These are phyloP conservation scores for Phenoliferia sp. DNA, from an alignment of 1,284 basidiomycete species.

Conservation along the genomic window DNA sequence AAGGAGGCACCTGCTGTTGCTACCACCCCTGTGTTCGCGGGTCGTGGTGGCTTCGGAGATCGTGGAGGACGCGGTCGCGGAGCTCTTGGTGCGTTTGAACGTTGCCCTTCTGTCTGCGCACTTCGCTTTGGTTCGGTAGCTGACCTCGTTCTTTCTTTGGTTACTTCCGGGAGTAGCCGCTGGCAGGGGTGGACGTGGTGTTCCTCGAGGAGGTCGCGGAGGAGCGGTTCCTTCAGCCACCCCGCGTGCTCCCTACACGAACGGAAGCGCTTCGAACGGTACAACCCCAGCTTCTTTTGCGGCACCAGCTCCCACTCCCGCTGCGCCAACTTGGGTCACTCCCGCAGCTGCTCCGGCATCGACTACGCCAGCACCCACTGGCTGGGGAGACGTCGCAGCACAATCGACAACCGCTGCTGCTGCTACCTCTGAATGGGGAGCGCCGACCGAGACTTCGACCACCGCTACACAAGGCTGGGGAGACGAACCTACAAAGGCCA, in stretches of 20 bases:
- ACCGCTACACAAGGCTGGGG: slow-evolving; percentile 16
- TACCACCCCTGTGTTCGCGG: background rate
- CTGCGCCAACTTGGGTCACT: background rate
- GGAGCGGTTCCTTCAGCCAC: slow-evolving; percentile 48
- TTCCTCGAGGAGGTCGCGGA: slow-evolving; percentile 59
- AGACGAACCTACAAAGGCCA: slow-evolving; percentile 7
- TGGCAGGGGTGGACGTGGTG: slow-evolving; percentile 48
- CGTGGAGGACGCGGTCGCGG: slow-evolving; percentile 4
- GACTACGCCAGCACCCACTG: slow-evolving; percentile 10
- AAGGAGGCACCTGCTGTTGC: slow-evolving; percentile 12
- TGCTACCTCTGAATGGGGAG: slow-evolving; percentile 6
- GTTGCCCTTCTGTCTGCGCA: background rate
- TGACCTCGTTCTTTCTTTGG: background rate
- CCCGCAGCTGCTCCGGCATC: background rate
- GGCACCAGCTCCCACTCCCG: background rate
- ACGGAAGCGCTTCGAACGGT: slow-evolving; percentile 20
- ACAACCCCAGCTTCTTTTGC: slow-evolving; percentile 23
- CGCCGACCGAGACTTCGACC: slow-evolving; percentile 12
- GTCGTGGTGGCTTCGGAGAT: slow-evolving; percentile 19
- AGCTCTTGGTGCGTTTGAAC: background rate
- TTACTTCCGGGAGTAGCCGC: background rate
- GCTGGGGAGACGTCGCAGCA: slow-evolving; percentile 1
- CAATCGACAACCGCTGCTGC: slow-evolving; percentile 5
- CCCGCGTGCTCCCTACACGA: slow-evolving; percentile 22
- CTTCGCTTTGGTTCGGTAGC: background rate